Evolutionary conservation across 129 eudicot genomes (phyloP).

Genomic region (Lactuca sativa): DNA sequence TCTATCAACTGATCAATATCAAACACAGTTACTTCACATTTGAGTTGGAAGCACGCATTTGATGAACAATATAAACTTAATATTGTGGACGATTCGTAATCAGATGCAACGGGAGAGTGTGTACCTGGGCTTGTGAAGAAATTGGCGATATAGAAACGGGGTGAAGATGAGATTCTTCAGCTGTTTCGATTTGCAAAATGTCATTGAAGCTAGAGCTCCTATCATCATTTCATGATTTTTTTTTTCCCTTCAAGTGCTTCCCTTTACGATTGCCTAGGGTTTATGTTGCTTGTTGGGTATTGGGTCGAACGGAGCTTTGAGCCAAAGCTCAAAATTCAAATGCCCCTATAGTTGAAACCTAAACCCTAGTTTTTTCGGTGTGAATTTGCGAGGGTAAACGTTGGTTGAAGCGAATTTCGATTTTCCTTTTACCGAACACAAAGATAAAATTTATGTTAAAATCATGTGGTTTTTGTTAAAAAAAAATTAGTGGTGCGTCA

Average conservation of each 20-base stretch:
- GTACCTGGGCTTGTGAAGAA: conserved; percentile 46
- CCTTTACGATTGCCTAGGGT: conserved; percentile 4
- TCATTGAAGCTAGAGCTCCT: conserved; percentile 27
- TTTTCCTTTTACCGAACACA: too few relatives aligned
- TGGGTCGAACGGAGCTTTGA: conserved; percentile 1
- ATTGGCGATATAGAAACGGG: conserved; percentile 25
- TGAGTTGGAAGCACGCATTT: neutral
- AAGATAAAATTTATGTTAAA: too few relatives aligned
- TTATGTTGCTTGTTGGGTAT: neutral
- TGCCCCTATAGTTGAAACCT: neutral
- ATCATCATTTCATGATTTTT: conserved; percentile 30
- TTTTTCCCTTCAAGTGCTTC: neutral
- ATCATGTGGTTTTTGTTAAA: too few relatives aligned
- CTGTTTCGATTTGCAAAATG: conserved; percentile 39
- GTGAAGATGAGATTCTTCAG: conserved; percentile 36
- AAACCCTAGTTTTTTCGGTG: conserved; percentile 4
- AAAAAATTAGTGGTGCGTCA: too few relatives aligned
- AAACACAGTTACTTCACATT: neutral
- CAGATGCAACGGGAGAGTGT: neutral
- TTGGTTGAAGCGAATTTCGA: too few relatives aligned
- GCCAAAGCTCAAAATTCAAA: neutral
- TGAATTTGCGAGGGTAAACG: neutral
- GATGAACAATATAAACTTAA: conserved; percentile 3
- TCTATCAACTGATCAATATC: neutral
- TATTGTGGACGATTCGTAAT: neutral